Evolutionary conservation across 2,329 filamentous ascomycete species (phyloP), one percentile per base, ranked within the genome.

Genomic region (Chalara sp.): DNA sequence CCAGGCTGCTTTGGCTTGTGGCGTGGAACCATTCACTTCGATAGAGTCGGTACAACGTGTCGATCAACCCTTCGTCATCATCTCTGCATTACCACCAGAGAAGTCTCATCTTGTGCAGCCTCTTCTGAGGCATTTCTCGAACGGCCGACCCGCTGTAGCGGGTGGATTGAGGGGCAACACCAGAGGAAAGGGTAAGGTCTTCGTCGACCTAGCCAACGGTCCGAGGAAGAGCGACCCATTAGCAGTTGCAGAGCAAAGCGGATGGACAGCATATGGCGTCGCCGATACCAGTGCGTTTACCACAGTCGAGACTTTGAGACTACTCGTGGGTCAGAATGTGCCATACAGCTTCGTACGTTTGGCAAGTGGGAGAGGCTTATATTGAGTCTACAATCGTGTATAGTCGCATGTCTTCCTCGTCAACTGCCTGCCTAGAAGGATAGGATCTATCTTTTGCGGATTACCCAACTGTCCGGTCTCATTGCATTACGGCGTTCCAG

Each of bases 331-430:
- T 7, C 87, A 93, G 70, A 93, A 93, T 65, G 87, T 93, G 51
- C 87, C 86, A 5, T 92, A 89, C 68, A 90, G 87, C 68, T 95
- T 95, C 71, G 89, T 93, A 41, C 76, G 87, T 46, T 72, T 93
- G 64, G 87, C 88, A 39, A 78, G 76, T 56, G 80, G 80, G 29
- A 69, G 78, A 59, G 75, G 75, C 21, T 61, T 80, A 56, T 78
- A 65, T 48, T 68, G 53, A 62, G 21, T 21, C 21, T 21, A 21
- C 21, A 21, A 21, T 21, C 21, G 21, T 21, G 21, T 21, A 21
- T 21, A 21, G 21, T 21, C 21, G 21, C 21, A 21, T 21, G 21
- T 21, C 2, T 21, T 21, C 21, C 21, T 21, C 21, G 21, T 21
- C 21, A 21, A 21, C 21, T 21, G 21, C 21, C 21, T 21, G 21